phyloP scores from a whole-genome alignment of 768 basidiomycete genomes.

The Arthromyces matolae region DNA sequence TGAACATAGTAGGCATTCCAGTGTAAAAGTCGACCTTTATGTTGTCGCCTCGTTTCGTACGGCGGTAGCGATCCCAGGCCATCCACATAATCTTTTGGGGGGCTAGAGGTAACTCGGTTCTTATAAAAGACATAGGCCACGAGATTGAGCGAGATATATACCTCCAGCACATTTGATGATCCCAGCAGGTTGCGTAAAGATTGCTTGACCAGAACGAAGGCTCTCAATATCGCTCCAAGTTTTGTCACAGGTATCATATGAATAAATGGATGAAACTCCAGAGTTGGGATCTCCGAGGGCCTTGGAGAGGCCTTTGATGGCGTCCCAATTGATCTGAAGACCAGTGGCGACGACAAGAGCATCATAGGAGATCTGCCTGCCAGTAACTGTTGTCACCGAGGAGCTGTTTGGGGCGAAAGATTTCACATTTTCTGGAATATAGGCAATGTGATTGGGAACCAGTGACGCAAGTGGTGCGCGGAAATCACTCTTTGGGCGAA shows the following conservation, averaged over 20 bases:
- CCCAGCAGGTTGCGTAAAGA: conserved; percentile 94
- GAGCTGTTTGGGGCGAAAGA: conserved; percentile 75
- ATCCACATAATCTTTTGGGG: conserved; percentile 97
- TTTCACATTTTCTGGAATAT: conserved; percentile 67
- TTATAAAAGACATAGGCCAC: neutral
- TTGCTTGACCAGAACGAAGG: conserved; percentile 72
- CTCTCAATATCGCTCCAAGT: conserved; percentile 79
- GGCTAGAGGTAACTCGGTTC: conserved; percentile 34
- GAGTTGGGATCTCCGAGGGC: conserved; percentile 76
- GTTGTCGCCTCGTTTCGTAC: conserved; percentile 52
- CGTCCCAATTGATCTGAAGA: conserved; percentile 80
- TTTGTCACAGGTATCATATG: conserved; percentile 86
- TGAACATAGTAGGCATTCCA: conserved; percentile 95
- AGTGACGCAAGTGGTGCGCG: conserved; percentile 63
- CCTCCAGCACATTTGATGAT: conserved; percentile 93
- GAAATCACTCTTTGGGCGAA: conserved; percentile 67
- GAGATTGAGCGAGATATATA: conserved; percentile 22
- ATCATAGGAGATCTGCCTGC: conserved; percentile 75
- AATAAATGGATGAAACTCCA: conserved; percentile 91
- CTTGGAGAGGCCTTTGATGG: conserved; percentile 64
- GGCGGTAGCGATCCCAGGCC: conserved; percentile 81
- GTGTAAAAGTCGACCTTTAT: conserved; percentile 78
- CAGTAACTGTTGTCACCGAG: conserved; percentile 66
- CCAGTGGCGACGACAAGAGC: conserved; percentile 86
- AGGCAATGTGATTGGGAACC: conserved; percentile 70